phyloP scores from a whole-genome alignment of 257 asterid species.

The Solanum chiquidenum region DNA sequence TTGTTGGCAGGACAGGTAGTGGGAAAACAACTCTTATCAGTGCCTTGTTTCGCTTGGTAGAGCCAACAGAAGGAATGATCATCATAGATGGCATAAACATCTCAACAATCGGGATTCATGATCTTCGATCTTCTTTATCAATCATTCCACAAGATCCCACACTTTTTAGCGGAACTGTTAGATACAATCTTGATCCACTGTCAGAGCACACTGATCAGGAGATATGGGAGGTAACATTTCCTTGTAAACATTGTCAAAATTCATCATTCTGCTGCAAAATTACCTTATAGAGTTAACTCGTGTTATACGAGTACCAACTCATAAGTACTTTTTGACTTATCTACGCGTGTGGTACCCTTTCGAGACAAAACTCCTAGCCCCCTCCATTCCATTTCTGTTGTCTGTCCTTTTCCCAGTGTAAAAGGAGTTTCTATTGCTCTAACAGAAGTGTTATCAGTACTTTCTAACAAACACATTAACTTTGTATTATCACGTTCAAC shows the following conservation, averaged over 20 bases:
- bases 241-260: not conserved
- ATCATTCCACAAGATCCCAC: slow-evolving; percentile 32
- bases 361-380: too few species aligned
- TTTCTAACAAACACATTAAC: not conserved
- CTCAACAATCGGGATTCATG: slow-evolving; percentile 14
- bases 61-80: slow-evolving; percentile 21
- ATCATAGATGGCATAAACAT: slow-evolving; percentile 13
- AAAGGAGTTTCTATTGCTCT: not conserved
- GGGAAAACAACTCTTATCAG: slow-evolving; percentile 27
- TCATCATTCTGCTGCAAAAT: not conserved
- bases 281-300: not conserved
- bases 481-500: not conserved
- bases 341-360: not conserved
- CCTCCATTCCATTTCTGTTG: not conserved
- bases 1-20: slow-evolving; percentile 33
- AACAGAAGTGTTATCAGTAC: not conserved
- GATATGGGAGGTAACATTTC: slow-evolving; percentile 20
- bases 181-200: slow-evolving; percentile 24
- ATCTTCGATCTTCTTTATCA: slow-evolving; percentile 10
- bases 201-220: slow-evolving; percentile 17
- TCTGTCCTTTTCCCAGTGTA: not conserved
- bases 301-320: not conserved
- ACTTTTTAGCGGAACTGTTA: slow-evolving; percentile 14
- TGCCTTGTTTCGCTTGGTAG: slow-evolving; percentile 22
- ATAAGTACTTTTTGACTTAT: not conserved